Base-by-base conservation (phyloP, 1,139 yeast genomes). In the Kurtzmaniella natalensis region DNA sequence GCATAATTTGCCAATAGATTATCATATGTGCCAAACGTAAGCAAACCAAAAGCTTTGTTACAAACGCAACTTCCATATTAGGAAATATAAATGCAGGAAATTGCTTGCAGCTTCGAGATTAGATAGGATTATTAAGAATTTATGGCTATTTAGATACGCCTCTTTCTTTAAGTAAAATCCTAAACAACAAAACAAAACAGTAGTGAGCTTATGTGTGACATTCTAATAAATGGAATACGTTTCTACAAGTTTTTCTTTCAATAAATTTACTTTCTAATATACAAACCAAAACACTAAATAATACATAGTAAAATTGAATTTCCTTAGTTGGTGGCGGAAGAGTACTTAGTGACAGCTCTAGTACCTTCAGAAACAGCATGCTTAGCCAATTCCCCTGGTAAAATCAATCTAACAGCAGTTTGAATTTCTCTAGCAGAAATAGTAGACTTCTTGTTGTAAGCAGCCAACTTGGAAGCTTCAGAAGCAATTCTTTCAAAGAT, bases 341-440 rank as follows among this genome's bases (percentile, higher is more conserved):
- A 83, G 80, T 85, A 85, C 78, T 86, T 86, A 67, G 95, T 84
- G 55, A 86, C 95, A 64, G 95, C 94, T 79, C 94, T 84, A 55
- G 95, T 85, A 75, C 95, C 95, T 70, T 85, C 95, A 55, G 94
- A 81, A 52, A 84, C 92, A 55, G 95, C 94, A 72, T 85, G 95
- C 79, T 85, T 86, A 50, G 95, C 94, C 68, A 86, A 77, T 72
- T 86, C 95, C 77, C 95, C 95, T 49, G 95, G 95, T 56, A 86
- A 80, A 69, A 86, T 86, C 61, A 86, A 79, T 76, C 95, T 82
- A 50, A 86, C 95, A 50, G 95, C 94, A 51, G 95, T 86, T 71
- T 86, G 95, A 60, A 86, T 86, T 70, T 86, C 95, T 72, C 95
- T 84, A 40, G 95, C 89, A 46, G 95, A 84, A 60, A 86, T 86